A percentile compares a stretch with the other conserved stretches of the same genome.
phyloP scores from a whole-genome alignment of 2,329 filamentous ascomycete genomes.

The Rutstroemia sp. region DNA sequence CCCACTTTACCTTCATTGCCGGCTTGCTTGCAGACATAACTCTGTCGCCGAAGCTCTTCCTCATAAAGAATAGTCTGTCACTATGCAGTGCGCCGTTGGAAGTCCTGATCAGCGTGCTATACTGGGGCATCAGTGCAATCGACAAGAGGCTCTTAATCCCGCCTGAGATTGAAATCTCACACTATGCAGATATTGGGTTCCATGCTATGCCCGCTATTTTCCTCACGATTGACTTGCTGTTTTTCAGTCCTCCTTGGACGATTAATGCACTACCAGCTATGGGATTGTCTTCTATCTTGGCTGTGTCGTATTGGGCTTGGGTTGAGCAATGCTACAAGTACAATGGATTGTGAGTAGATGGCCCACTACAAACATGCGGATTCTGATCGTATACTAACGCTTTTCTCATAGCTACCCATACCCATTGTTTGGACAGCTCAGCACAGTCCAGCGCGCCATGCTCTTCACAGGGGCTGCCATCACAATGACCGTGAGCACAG shows the following conservation, averaged over 20 bases:
- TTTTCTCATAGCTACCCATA: conserved; percentile 64
- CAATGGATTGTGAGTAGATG: conserved; percentile 52
- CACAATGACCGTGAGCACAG: conserved; percentile 65
- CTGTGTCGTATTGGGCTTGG: conserved; percentile 69
- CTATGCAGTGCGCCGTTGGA: conserved; percentile 62
- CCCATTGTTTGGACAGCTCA: conserved; percentile 68
- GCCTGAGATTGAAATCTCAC: conserved; percentile 46
- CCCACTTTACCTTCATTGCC: conserved; percentile 51
- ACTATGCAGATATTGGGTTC: conserved; percentile 54
- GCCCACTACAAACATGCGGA: no score
- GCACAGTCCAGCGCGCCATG: conserved; percentile 54
- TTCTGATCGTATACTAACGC: conserved; percentile 1
- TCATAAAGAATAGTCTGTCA: conserved; percentile 58
- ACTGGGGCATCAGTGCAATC: conserved; percentile 60
- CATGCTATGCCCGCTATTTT: conserved; percentile 60
- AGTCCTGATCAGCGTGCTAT: conserved; percentile 62
- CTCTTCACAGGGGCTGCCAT: conserved; percentile 64
- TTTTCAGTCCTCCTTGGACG: conserved; percentile 68
- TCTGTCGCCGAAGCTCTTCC: conserved; percentile 49
- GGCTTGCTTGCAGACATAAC: conserved; percentile 60
- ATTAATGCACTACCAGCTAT: conserved; percentile 53
- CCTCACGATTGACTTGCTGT: conserved; percentile 55
- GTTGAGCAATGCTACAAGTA: conserved; percentile 62
- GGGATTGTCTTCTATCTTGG: conserved; percentile 48
- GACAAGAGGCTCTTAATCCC: conserved; percentile 44